Evolutionary conservation across 768 basidiomycete genomes (phyloP), one percentile per base, ranked within the genome.

Genomic region (Boletus barrowsii): DNA sequence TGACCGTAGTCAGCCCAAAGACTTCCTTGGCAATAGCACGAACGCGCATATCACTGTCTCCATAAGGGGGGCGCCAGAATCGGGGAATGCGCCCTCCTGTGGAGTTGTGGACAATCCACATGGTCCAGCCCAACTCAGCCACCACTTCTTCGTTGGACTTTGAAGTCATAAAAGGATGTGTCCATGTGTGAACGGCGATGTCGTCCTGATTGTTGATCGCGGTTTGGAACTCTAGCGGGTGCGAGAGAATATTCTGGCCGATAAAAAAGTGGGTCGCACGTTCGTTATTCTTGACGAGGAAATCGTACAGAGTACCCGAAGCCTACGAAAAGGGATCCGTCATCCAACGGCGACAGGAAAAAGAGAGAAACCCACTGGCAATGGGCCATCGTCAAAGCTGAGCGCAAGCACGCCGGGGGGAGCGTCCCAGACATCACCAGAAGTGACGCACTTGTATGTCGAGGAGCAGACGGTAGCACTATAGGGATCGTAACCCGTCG

Each of bases 191-290:
- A 29, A 77, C 68, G 6, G 73, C 76, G 40, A 77, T 64, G 51
- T 79, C 77, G 41, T 75, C 70, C 20, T 62, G 48, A 50, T 61
- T 67, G 9, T 68, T 65, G 63, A 83, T 83, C 0, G 83, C 84
- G 10, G 65, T 63, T 53, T 73, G 58, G 70, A 93, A 91, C 43
- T 76, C 62, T 10, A 75, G 65, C 5, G 83, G 80, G 64, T 88
- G 74, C 40, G 65, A 47, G 26, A 88, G 61, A 54, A 94, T 88
- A 65, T 93, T 88, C 33, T 79, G 66, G 17, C 94, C 94, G 58
- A 97, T 95, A 77, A 93, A 82, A 69, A 95, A 96, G 67, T 95
- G 92, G 5, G 93, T 95, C 4, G 84, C 85, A n/a, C 70, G 78
- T 52, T 83, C 69, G 55, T 86, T 82, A 53, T 94, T 79, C n/a